These are phyloP conservation scores for Phialophora macrospora DNA, from an alignment of 2,329 filamentous ascomycete genomes.

Conservation along the genomic window DNA sequence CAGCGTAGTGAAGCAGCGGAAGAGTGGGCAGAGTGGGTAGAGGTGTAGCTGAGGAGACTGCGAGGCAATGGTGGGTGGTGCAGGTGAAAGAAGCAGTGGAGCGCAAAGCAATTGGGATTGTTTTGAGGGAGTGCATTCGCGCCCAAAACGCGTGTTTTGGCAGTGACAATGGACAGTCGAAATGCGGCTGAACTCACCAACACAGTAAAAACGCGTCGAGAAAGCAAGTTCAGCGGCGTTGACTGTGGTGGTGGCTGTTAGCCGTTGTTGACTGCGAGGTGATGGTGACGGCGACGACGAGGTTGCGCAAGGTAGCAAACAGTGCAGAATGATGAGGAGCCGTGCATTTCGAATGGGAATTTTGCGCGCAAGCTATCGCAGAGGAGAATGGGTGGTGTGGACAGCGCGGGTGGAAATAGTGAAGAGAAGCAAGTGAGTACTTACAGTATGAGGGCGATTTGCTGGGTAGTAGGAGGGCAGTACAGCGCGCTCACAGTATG, in stretches of 20 bases:
- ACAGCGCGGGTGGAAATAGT: conserved; percentile 28
- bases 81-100: conserved; percentile 4
- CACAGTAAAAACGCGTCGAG: conserved; percentile 32
- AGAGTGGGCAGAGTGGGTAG: background rate
- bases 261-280: conserved; percentile 35
- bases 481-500: conserved; percentile 22
- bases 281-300: conserved; percentile 36
- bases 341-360: conserved; percentile 37
- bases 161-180: conserved; percentile 2
- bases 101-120: conserved; percentile 22
- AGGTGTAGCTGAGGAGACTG: background rate
- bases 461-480: conserved; percentile 23
- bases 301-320: conserved; percentile 32
- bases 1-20: background rate
- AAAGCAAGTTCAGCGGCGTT: conserved; percentile 15
- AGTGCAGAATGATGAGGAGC: conserved; percentile 30
- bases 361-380: conserved; percentile 30
- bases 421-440: conserved; percentile 32
- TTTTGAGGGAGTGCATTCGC: conserved; percentile 26
- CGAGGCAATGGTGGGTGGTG: conserved; percentile 14
- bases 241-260: conserved; percentile 46
- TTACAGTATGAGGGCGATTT: conserved; percentile 32
- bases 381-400: conserved; percentile 26
- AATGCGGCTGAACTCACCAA: conserved; percentile 23
- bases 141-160: conserved; percentile 33